A percentile compares a stretch with the other conserved stretches of the same genome.
Evolutionary conservation across 2,329 filamentous ascomycete genomes (phyloP).

Genomic region (Phaeoacremonium minimum): DNA sequence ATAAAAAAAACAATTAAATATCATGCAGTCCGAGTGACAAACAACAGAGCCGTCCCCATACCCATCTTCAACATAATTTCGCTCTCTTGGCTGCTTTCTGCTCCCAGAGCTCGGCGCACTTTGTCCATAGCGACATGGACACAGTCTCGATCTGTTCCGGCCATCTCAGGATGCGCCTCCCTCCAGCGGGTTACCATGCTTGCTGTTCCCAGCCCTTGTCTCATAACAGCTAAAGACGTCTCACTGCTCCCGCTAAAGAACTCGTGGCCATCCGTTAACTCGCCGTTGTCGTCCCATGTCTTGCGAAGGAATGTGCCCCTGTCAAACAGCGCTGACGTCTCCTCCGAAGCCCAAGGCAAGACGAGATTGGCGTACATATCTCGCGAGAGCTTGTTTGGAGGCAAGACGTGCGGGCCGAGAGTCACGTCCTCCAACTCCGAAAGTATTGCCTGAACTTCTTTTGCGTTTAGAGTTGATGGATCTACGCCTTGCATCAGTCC

Average conservation of each 20-base stretch:
- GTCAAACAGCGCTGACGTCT: conserved; percentile 7
- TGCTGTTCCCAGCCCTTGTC: conserved; percentile 22
- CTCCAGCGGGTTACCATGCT: conserved; percentile 34
- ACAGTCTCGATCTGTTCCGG: conserved; percentile 29
- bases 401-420: conserved; percentile 27
- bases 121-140: conserved; percentile 11
- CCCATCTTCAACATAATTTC: no score
- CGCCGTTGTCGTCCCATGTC: conserved; percentile 28
- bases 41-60: no score
- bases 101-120: no score
- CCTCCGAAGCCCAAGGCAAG: conserved; percentile 36
- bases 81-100: no score
- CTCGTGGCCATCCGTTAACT: conserved; percentile 15
- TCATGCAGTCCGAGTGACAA: no score
- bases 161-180: conserved; percentile 27
- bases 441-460: conserved; percentile 28
- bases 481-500: no score
- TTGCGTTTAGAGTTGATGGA: conserved; percentile 28
- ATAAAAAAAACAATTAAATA: no score
- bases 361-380: conserved; percentile 32
- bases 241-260: conserved; percentile 19
- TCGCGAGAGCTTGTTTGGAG: conserved; percentile 29
- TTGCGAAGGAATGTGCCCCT: conserved; percentile 20
- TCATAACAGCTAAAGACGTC: conserved; percentile 16
- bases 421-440: conserved; percentile 26